Evolutionary conservation across 805 yeast genomes (phyloP), one percentile per base, ranked within the genome.

Genomic region (Schizosaccharomyces japonicus): DNA sequence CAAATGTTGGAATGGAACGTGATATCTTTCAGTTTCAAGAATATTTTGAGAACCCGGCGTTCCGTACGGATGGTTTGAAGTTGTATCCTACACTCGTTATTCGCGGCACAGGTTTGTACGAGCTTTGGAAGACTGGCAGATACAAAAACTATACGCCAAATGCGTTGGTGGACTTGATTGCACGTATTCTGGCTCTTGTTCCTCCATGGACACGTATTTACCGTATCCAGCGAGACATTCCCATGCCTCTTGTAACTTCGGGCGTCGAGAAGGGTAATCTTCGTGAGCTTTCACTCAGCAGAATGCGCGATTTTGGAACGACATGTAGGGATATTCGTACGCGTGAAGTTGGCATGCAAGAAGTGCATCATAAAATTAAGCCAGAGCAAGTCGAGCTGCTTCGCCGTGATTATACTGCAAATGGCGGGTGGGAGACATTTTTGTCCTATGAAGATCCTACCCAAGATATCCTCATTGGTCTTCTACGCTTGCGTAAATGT

Each of bases 161-260:
- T 57, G 94, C 87, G 5, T 68, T 90, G 55, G 80, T 90, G 45
- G 98, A 90, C 61, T 68, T 90, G 51, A 95, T 90, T 46, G 98
- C 98, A 0, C 73, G 96, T 57, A 87, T 90, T 48, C 66, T 90
- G 68, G 95, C 96, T 0, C 68, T 90, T 50, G 96, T 90, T 4
- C 98, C 98, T 25, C 98, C 98, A 3, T 90, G 98, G 98, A 90
- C 98, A 2, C 76, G 98, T 65, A 90, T 90, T 56, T 90, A 90
- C 62, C 77, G 98, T 62, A 98, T 90, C 21, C 98, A 90, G 65
- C 73, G 98, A 67, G 98, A 90, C 69, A 90, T 90, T 49, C 98
- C 98, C 17, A 90, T 90, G 98, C 98, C 98, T 0, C 68, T 90
- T 55, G 98, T 90, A 39, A 80, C 95, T 0, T 80, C 94, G 1